Percentiles rank a stretch among this genome's conserved stretches.
phyloP scores from a whole-genome alignment of 2,329 filamentous ascomycete genomes.

The Graphiopsis chlorocephala region DNA sequence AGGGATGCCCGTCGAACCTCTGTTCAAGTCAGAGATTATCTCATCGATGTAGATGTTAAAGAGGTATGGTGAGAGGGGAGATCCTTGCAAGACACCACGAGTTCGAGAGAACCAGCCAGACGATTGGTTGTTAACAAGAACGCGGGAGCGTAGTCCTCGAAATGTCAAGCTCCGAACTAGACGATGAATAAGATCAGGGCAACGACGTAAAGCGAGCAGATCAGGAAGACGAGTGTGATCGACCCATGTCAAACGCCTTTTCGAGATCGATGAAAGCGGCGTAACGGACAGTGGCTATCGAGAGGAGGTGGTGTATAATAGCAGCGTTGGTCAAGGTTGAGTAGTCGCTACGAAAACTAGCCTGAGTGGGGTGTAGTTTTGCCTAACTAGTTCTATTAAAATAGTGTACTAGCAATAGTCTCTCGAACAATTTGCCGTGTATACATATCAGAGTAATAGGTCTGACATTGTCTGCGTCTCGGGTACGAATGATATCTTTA shows the following conservation, averaged over 20 bases:
- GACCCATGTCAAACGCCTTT: neutral
- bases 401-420: neutral
- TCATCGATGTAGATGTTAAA: constrained; percentile 2
- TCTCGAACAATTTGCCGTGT: neutral
- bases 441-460: neutral
- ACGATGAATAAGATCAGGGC: neutral
- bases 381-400: neutral
- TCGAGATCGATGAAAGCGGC: constrained; percentile 1
- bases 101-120: neutral
- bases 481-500: neutral
- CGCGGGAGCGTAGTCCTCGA: neutral
- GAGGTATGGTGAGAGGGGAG: neutral
- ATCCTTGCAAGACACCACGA: neutral
- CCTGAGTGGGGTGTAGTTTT: neutral
- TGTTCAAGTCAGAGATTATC: neutral
- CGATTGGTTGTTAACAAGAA: neutral
- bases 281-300: neutral
- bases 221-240: neutral
- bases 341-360: neutral
- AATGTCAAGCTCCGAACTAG: neutral
- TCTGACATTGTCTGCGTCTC: neutral
- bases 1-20: neutral
- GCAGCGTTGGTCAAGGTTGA: neutral
- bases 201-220: neutral
- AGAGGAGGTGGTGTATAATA: neutral